Percentiles rank a stretch among this genome's conserved stretches.
Conservation (phyloP, 306 rosid species). For the Sicyos baderoa region DNA sequence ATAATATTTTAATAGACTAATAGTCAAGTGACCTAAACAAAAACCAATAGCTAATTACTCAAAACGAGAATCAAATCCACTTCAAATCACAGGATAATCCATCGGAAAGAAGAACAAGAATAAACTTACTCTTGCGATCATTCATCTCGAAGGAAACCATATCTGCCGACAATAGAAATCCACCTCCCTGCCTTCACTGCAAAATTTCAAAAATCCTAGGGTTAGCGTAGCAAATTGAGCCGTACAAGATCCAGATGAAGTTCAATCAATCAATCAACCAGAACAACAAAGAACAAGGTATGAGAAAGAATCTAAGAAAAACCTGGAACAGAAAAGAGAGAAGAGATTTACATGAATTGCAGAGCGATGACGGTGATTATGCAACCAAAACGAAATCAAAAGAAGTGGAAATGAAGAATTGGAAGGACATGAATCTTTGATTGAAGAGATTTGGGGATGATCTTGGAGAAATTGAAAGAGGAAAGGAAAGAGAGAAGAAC, state of each 20-base stretch:
- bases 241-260: constrained; percentile 19
- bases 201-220: constrained; percentile 14
- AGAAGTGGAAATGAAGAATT: neutral
- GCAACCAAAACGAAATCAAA: neutral
- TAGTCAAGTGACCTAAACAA: neutral
- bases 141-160: constrained; percentile 98
- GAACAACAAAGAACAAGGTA: neutral
- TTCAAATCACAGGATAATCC: neutral
- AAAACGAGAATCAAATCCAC: neutral
- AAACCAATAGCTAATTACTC: neutral
- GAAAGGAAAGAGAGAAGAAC: constrained; percentile 14
- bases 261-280: constrained; percentile 8
- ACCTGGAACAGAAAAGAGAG: neutral
- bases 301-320: neutral
- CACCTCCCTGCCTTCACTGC: constrained; percentile 35
- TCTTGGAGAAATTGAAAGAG: neutral
- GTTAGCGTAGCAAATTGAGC: neutral
- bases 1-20: neutral
- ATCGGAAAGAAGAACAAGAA: neutral
- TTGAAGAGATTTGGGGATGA: neutral
- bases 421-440: neutral
- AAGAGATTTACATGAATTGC: neutral
- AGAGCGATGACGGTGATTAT: neutral
- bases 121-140: constrained; percentile 80
- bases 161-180: constrained; percentile 28